Evolutionary conservation across 768 basidiomycete species (phyloP).

Genomic region (Mycena polygramma): DNA sequence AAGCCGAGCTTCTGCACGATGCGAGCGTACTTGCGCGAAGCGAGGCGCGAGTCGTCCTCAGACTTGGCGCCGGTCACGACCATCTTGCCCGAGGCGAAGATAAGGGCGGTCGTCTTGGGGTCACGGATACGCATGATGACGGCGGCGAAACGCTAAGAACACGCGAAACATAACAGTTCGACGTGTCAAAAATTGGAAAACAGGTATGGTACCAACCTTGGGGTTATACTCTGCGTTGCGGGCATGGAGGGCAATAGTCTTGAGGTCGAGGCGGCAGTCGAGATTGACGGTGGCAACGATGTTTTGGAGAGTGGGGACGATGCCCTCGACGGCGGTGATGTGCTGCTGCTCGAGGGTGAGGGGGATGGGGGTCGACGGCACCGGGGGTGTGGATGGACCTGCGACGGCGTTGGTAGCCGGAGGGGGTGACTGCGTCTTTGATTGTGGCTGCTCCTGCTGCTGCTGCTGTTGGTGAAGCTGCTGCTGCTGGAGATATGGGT

Average conservation of each 20-base stretch:
- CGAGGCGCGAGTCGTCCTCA: slow-evolving; percentile 96
- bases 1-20: slow-evolving; percentile 99
- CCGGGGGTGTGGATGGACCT: slow-evolving; percentile 70
- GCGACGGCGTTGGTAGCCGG: slow-evolving; percentile 58
- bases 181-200: slow-evolving; percentile 61
- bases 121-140: slow-evolving; percentile 99
- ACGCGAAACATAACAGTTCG: slow-evolving; percentile 62
- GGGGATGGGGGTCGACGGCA: slow-evolving; percentile 77
- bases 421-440: slow-evolving; percentile 44
- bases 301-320: slow-evolving; percentile 99
- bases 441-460: slow-evolving; percentile 41
- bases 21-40: slow-evolving; percentile 98
- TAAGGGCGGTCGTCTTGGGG: slow-evolving; percentile 98
- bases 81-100: slow-evolving; percentile 99
- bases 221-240: slow-evolving; percentile 99
- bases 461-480: slow-evolving; percentile 42
- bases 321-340: slow-evolving; percentile 97
- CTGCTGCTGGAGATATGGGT: slow-evolving; percentile 60
- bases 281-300: slow-evolving; percentile 99
- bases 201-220: slow-evolving; percentile 81
- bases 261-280: slow-evolving; percentile 95
- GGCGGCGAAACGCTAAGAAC: slow-evolving; percentile 95
- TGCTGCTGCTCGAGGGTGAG: slow-evolving; percentile 93
- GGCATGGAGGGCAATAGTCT: slow-evolving; percentile 98
- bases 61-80: slow-evolving; percentile 99